Base-by-base conservation (phyloP, 768 basidiomycete species). In the Suillus hirtellus region DNA sequence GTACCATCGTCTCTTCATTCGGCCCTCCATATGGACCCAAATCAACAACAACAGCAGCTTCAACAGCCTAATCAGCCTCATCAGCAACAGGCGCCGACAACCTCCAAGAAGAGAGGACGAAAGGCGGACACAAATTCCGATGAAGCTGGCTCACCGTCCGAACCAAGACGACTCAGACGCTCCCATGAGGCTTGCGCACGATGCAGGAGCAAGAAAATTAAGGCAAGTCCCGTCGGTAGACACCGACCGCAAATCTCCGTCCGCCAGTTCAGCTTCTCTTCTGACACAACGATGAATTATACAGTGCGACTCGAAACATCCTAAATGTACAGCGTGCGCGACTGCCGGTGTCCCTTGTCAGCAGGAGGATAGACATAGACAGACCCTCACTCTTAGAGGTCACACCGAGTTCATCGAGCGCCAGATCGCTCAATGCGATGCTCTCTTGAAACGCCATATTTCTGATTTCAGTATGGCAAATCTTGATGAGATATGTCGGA, bases 131-230 rank as follows among this genome's bases (percentile, higher is more conserved):
- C 79, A 2, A 80, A 78, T 34, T 80, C 79, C 14, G 88, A 86
- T 61, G 88, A 87, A n/a, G 76, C 77, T 50, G 70, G 78, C 43
- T 76, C 83, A 19, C 78, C 86, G 49, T 82, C 87, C 61, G 92
- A 93, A 75, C 89, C 91, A 50, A 84, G 93, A 71, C 85, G 92
- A 61, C 83, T 95, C 71, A 82, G 93, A 70, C 87, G 93, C 73
- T 93, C 92, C 71, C 93, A 95, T 79, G 93, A 95, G 79, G 92
- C 93, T 66, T 95, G 93, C 81, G 89, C 93, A 67, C 85, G 93
- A 75, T 95, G 93, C 84, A 90, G 93, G 85, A 89, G 88, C 81
- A 94, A 95, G 87, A 95, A 95, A 89, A 95, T 95, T 80, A 95
- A 95, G 91, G 90, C 87, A 75, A 75, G 82, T 78, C 80, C 86